phyloP scores from a whole-genome alignment of 257 asterid genomes.

The Nicotiana otophora region DNA sequence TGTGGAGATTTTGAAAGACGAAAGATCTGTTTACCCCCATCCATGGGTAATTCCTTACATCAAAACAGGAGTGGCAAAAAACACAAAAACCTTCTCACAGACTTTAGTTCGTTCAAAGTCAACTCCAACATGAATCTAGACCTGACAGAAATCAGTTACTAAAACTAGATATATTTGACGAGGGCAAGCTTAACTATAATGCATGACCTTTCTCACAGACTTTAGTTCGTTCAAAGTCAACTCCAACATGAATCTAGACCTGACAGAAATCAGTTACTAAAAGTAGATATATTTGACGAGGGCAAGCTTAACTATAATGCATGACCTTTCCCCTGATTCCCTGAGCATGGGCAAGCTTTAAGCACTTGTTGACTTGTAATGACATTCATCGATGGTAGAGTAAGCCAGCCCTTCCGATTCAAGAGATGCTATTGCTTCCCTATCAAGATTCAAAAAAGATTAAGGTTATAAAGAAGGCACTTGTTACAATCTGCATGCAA shows the following conservation, averaged over 20 bases:
- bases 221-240: background rate
- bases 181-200: background rate
- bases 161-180: background rate
- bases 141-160: background rate
- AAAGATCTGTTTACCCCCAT: background rate
- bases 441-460: constrained; percentile 17
- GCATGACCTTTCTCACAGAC: no score
- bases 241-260: background rate
- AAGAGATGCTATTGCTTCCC: constrained; percentile 58
- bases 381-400: constrained; percentile 75
- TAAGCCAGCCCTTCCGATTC: constrained; percentile 71
- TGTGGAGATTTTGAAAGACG: no score
- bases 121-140: background rate
- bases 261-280: background rate
- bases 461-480: background rate
- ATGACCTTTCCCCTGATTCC: background rate
- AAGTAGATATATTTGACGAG: background rate
- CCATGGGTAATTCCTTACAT: background rate
- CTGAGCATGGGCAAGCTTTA: constrained; percentile 6
- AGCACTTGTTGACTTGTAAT: constrained; percentile 60
- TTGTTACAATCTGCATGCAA: background rate
- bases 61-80: background rate
- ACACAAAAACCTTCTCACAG: no score
- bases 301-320: background rate
- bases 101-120: background rate